Evolutionary conservation across 208 protist species (phyloP).

Genomic region (Wallacemonas sp.): DNA sequence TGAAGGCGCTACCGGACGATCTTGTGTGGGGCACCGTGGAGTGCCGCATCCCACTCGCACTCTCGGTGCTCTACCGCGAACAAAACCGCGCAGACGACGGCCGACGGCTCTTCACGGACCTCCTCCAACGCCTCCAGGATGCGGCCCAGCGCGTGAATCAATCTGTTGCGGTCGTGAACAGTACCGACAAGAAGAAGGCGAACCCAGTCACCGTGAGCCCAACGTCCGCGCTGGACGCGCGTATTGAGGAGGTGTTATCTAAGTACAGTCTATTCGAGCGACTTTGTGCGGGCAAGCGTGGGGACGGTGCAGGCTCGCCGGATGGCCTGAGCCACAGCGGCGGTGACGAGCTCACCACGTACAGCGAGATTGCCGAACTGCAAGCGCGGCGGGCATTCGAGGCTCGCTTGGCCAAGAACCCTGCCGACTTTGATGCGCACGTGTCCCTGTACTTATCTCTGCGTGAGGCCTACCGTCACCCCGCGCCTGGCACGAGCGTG

Average conservation of each 20-base stretch:
- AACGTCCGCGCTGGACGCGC: background rate
- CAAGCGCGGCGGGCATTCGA: constrained; percentile 63
- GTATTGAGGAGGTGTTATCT: constrained; percentile 51
- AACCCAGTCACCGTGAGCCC: background rate
- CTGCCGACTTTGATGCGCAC: constrained; percentile 61
- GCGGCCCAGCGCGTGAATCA: constrained; percentile 10
- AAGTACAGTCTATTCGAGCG: constrained; percentile 73
- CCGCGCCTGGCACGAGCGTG: constrained; percentile 9
- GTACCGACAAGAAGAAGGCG: background rate
- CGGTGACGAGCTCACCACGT: constrained; percentile 1
- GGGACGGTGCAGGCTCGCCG: constrained; percentile 31
- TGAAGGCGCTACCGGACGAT: constrained; percentile 67
- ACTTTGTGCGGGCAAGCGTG: constrained; percentile 32
- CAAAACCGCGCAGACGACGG: constrained; percentile 32
- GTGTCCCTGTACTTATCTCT: constrained; percentile 73
- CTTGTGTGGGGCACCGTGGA: constrained; percentile 32
- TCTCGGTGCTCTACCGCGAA: constrained; percentile 45
- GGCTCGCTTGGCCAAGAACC: constrained; percentile 45
- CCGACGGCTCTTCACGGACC: constrained; percentile 43
- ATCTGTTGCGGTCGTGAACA: background rate
- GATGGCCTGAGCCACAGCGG: no score
- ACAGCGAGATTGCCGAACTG: constrained; percentile 6
- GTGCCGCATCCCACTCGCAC: constrained; percentile 69
- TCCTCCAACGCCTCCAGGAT: constrained; percentile 42
- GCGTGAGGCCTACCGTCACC: constrained; percentile 24